These are phyloP conservation scores for Cladochytrium replicatum DNA, from an alignment of 192 early-diverging fungal species.

Conservation along the genomic window DNA sequence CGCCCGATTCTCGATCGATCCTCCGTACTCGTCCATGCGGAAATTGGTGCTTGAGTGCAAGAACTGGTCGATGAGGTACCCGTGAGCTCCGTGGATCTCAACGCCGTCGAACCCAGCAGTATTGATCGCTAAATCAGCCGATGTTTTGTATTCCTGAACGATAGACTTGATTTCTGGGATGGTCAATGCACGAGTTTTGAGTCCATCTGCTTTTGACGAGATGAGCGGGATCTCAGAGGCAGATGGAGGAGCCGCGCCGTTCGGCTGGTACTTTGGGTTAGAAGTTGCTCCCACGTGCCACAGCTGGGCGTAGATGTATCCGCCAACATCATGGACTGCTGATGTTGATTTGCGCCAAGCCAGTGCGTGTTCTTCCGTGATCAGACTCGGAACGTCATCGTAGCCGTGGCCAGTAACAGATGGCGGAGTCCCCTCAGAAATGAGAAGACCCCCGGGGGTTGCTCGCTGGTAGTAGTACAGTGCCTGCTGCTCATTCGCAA, in stretches of 20 bases:
- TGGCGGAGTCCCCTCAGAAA: slow-evolving; percentile 14
- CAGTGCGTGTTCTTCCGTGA: slow-evolving; percentile 22
- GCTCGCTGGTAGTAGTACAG: slow-evolving; percentile 20
- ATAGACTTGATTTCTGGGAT: slow-evolving; percentile 57
- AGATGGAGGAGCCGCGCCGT: slow-evolving; percentile 25
- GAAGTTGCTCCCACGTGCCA: slow-evolving; percentile 40
- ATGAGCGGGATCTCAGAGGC: slow-evolving; percentile 16
- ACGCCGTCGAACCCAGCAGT: slow-evolving; percentile 78
- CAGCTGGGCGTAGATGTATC: slow-evolving; percentile 45
- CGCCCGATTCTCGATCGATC: slow-evolving; percentile 73
- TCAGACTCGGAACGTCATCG: slow-evolving; percentile 8
- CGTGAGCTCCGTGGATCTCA: slow-evolving; percentile 87
- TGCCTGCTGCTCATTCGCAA: too few relatives aligned
- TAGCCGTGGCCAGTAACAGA: slow-evolving; percentile 11
- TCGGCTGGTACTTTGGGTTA: slow-evolving; percentile 18
- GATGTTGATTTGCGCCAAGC: slow-evolving; percentile 43
- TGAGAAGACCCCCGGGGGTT: slow-evolving; percentile 16
- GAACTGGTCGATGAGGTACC: slow-evolving; percentile 77
- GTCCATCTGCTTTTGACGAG: too few relatives aligned
- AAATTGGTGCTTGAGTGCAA: slow-evolving; percentile 60
- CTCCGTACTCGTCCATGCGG: slow-evolving; percentile 79
- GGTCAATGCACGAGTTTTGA: slow-evolving; percentile 47
- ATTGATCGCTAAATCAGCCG: slow-evolving; percentile 56
- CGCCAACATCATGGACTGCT: slow-evolving; percentile 44
- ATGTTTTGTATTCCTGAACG: slow-evolving; percentile 50